Percentiles rank a stretch among this genome's conserved stretches.
These are phyloP conservation scores for Backusella sp. DNA, from an alignment of 192 early-diverging fungal genomes.

Conservation along the genomic window DNA sequence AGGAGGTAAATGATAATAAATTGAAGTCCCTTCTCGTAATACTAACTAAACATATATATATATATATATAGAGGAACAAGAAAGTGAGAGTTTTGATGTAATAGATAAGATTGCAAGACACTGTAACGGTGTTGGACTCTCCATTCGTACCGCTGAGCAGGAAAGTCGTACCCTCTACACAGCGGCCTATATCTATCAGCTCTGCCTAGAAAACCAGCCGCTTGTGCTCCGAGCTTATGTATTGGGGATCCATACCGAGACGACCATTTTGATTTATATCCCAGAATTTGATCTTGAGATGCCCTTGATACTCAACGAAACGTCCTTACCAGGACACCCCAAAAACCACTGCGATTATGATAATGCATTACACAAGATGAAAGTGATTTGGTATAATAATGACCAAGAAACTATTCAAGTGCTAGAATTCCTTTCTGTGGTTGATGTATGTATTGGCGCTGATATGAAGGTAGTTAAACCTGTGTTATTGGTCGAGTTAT, in stretches of 20 bases:
- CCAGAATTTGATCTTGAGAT: constrained; percentile 7
- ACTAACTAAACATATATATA: too few species aligned
- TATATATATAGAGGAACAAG: background rate
- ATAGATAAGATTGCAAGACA: constrained; percentile 7
- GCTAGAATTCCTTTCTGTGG: background rate
- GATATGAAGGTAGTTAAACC: constrained; percentile 12
- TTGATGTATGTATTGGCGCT: background rate
- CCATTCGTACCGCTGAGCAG: background rate
- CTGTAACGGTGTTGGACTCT: background rate
- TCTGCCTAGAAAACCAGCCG: background rate
- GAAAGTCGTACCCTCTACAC: constrained; percentile 7
- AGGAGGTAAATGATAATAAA: background rate
- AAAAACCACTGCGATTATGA: background rate
- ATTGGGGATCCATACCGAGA: background rate
- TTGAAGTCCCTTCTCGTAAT: too few species aligned
- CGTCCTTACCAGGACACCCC: background rate
- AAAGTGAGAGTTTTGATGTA: background rate
- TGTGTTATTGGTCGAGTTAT: background rate
- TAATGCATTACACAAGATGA: background rate
- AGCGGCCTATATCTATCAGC: constrained; percentile 4
- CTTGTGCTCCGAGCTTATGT: background rate
- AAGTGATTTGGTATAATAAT: background rate
- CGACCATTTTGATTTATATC: background rate
- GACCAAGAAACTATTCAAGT: background rate
- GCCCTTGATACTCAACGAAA: constrained; percentile 3